Percentiles rank a stretch among this genome's conserved stretches.
These are phyloP conservation scores for Euphorbia corollata DNA, from an alignment of 441 rosid species.

Conservation along the genomic window DNA sequence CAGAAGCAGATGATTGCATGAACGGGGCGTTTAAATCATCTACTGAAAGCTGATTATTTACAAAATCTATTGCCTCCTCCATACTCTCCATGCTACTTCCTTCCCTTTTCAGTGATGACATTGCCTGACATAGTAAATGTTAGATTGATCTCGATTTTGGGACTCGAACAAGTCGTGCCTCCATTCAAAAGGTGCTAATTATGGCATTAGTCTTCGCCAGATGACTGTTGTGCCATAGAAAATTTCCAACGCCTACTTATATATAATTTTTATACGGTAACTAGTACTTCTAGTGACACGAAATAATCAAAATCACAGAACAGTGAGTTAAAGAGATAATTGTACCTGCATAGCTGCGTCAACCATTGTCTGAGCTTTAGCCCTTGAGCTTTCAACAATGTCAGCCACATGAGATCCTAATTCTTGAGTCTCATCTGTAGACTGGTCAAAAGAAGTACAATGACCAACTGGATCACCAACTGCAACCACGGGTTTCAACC, in stretches of 20 bases:
- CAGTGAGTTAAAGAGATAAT: conserved; percentile 1
- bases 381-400: conserved; percentile 65
- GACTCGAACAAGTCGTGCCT: too few species aligned
- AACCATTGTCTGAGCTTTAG: conserved; percentile 76
- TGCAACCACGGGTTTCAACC: conserved; percentile 33
- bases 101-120: conserved; percentile 61
- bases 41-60: conserved; percentile 49
- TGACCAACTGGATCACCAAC: conserved; percentile 29
- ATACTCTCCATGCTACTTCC: conserved; percentile 53
- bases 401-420: conserved; percentile 64
- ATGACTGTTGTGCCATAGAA: background rate
- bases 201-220: background rate
- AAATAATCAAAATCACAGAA: too few species aligned
- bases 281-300: background rate
- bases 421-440: conserved; percentile 39
- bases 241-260: background rate
- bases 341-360: conserved; percentile 77
- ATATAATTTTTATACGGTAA: background rate
- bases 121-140: conserved; percentile 45
- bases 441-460: conserved; percentile 24
- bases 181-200: background rate
- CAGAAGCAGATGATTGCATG: conserved; percentile 29
- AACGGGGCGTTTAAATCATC: conserved; percentile 45
- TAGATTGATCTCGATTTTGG: background rate
- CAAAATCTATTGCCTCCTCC: conserved; percentile 66